phyloP scores from a whole-genome alignment of 495 filamentous ascomycete species.

The Neurospora sublineolata region DNA sequence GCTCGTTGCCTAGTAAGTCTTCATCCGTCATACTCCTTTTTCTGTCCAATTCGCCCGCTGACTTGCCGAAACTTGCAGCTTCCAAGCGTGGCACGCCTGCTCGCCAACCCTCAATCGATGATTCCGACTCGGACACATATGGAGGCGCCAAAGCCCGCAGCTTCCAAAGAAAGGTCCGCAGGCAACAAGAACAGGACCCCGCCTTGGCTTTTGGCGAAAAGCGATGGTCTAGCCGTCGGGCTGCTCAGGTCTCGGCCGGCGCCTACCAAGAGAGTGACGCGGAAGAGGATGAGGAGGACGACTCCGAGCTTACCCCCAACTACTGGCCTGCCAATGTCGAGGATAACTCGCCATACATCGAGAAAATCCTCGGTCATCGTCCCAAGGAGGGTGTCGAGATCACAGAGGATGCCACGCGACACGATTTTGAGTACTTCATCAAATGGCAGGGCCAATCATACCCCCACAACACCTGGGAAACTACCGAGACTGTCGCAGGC shows the following conservation, averaged over 20 bases:
- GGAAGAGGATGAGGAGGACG: conserved; percentile 50
- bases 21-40: background rate
- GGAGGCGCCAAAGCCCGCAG: conserved; percentile 56
- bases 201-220: conserved; percentile 57
- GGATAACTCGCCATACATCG: conserved; percentile 70
- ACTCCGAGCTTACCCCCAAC: conserved; percentile 44
- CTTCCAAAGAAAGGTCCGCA: conserved; percentile 60
- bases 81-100: conserved; percentile 55
- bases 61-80: conserved; percentile 32
- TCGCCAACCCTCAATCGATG: conserved; percentile 45
- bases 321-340: conserved; percentile 53
- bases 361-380: conserved; percentile 78
- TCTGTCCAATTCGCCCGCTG: conserved; percentile 4
- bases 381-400: conserved; percentile 56
- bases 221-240: conserved; percentile 82
- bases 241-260: conserved; percentile 75
- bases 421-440: conserved; percentile 88
- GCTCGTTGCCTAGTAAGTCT: conserved; percentile 37
- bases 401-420: conserved; percentile 46
- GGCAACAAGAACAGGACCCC: conserved; percentile 47
- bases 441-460: conserved; percentile 97
- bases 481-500: conserved; percentile 48
- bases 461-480: conserved; percentile 92
- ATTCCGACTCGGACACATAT: conserved; percentile 63
- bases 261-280: conserved; percentile 78